phyloP scores from a whole-genome alignment of 495 filamentous ascomycete species.

The Cercophora sp. region DNA sequence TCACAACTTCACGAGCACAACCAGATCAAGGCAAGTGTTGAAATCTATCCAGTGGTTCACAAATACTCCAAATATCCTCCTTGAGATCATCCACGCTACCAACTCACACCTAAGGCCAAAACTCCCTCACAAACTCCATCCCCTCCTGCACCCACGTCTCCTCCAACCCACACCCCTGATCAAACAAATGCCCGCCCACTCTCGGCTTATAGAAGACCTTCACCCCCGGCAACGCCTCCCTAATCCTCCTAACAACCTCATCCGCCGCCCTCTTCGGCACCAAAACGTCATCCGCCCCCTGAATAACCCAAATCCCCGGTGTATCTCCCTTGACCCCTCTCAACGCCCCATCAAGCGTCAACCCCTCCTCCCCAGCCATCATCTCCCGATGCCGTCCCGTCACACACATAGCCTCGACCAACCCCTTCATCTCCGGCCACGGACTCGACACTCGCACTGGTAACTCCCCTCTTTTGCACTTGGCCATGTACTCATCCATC shows the following conservation, averaged over 20 bases:
- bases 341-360: conserved; percentile 13
- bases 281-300: conserved; percentile 15
- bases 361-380: conserved; percentile 8
- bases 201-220: conserved; percentile 16
- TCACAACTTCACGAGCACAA: too few species aligned
- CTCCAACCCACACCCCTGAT: conserved; percentile 2
- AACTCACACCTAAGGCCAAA: too few species aligned
- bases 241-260: conserved; percentile 13
- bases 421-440: conserved; percentile 1
- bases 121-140: conserved; percentile 18
- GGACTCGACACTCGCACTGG: conserved; percentile 2
- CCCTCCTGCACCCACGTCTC: conserved; percentile 17
- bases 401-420: conserved; percentile 3
- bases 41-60: too few species aligned
- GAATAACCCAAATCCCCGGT: conserved; percentile 18
- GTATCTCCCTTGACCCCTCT: neutral
- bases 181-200: conserved; percentile 17
- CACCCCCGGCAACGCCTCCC: conserved; percentile 4
- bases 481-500: conserved; percentile 9
- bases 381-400: conserved; percentile 11
- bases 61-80: too few species aligned
- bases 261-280: conserved; percentile 13
- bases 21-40: too few species aligned
- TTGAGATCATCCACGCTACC: too few species aligned
- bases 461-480: neutral